Percentiles rank a stretch among this genome's conserved stretches.
phyloP scores from a whole-genome alignment of 164 flowering plant species.

The Aristolochia californica region DNA sequence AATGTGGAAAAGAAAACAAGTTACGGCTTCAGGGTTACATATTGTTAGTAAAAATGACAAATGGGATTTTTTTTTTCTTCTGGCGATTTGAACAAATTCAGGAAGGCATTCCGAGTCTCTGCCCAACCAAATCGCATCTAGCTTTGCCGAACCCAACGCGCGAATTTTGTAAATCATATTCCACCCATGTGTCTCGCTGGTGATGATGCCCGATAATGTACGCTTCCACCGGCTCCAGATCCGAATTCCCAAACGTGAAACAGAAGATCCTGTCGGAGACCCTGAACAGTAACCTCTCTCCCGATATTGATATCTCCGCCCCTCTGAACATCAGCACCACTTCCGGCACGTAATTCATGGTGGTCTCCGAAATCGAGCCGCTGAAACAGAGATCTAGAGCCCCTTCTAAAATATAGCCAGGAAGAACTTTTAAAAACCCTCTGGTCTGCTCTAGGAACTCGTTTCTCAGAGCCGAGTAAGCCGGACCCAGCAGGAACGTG shows the following conservation, averaged over 20 bases:
- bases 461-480: slow-evolving; percentile 42
- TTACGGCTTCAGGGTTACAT: too few species aligned
- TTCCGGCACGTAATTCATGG: slow-evolving; percentile 31
- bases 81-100: too few species aligned
- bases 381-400: slow-evolving; percentile 71
- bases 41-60: too few species aligned
- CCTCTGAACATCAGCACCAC: slow-evolving; percentile 65
- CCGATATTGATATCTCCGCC: slow-evolving; percentile 62
- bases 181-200: slow-evolving; percentile 85
- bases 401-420: slow-evolving; percentile 59
- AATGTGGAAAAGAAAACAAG: too few species aligned
- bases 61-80: too few species aligned
- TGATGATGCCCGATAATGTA: slow-evolving; percentile 80
- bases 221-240: slow-evolving; percentile 54
- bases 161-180: slow-evolving; percentile 52
- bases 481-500: slow-evolving; percentile 68
- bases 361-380: slow-evolving; percentile 15
- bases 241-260: slow-evolving; percentile 84
- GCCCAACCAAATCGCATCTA: slow-evolving; percentile 50
- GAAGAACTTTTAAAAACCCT: slow-evolving; percentile 21
- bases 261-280: slow-evolving; percentile 57
- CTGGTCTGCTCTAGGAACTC: slow-evolving; percentile 52
- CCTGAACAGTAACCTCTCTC: slow-evolving; percentile 46
- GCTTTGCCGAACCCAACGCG: slow-evolving; percentile 62
- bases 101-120: background rate